phyloP scores from a whole-genome alignment of 768 basidiomycete species.

The Dioszegia hungarica region DNA sequence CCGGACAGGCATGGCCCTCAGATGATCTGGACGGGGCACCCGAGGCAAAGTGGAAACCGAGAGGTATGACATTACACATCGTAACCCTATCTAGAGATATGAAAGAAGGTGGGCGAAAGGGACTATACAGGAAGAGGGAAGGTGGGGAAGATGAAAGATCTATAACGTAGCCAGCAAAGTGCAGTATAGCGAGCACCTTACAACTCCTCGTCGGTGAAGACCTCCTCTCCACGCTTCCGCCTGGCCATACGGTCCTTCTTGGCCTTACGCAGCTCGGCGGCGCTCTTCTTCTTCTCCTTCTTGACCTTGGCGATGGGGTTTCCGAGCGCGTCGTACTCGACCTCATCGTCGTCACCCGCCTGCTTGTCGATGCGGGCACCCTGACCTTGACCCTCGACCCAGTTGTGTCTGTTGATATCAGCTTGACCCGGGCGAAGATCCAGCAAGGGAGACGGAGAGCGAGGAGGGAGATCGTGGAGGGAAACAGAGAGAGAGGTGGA shows the following conservation, averaged over 20 bases:
- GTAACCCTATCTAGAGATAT: too few relatives aligned
- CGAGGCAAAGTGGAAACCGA: too few relatives aligned
- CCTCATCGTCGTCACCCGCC: conserved; percentile 77
- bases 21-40: too few relatives aligned
- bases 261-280: conserved; percentile 77
- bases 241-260: conserved; percentile 91
- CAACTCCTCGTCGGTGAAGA: conserved; percentile 51
- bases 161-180: too few relatives aligned
- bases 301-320: conserved; percentile 66
- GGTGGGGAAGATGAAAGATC: background rate
- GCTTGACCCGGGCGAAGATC: too few relatives aligned
- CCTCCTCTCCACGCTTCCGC: conserved; percentile 44
- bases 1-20: too few relatives aligned
- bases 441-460: too few relatives aligned
- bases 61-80: too few relatives aligned
- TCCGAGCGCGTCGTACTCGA: conserved; percentile 92
- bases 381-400: conserved; percentile 97
- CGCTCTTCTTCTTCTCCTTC: conserved; percentile 71
- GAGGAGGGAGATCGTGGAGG: too few relatives aligned
- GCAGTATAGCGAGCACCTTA: too few relatives aligned
- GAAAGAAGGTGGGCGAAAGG: background rate
- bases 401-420: too few relatives aligned
- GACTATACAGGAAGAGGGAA: background rate
- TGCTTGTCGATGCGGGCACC: conserved; percentile 92
- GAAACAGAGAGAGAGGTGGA: too few relatives aligned